Evolutionary conservation across 2,329 filamentous ascomycete species (phyloP).

Genomic region (Penicillium sp.): DNA sequence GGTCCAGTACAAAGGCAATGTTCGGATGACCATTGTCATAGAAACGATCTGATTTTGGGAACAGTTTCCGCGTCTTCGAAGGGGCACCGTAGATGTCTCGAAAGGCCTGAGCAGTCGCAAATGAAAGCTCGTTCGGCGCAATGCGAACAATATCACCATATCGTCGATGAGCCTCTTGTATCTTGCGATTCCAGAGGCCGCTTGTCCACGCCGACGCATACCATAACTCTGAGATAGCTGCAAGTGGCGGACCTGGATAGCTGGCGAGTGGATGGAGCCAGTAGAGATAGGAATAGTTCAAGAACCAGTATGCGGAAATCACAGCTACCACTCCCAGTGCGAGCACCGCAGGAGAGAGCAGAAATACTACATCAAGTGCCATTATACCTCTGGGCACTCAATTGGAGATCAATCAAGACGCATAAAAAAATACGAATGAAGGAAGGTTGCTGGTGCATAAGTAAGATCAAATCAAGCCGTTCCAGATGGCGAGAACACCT

Average conservation of each 20-base stretch:
- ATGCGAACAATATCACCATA: slow-evolving; percentile 1
- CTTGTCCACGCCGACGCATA: neutral
- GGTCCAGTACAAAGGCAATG: neutral
- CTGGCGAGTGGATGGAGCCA: neutral
- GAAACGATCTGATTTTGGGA: neutral
- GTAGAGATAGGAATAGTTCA: neutral
- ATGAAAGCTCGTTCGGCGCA: slow-evolving; percentile 1
- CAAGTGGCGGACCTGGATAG: neutral
- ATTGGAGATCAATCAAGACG: no score
- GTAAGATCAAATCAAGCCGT: no score
- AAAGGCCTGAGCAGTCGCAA: neutral
- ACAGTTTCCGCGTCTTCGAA: neutral
- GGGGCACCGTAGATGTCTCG: neutral
- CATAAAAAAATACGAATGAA: no score
- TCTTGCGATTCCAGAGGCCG: no score
- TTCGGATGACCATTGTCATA: slow-evolving; percentile 1
- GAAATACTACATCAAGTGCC: no score
- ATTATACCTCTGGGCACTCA: no score
- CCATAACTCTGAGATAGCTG: neutral
- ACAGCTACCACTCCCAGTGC: no score
- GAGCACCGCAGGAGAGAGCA: no score
- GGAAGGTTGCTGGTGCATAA: no score
- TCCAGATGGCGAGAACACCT: no score
- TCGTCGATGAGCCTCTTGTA: neutral
- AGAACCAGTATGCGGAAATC: neutral